Evolutionary conservation across 2,329 filamentous ascomycete species (phyloP), one percentile per base, ranked within the genome.

Genomic region (Cordyceps tenuipes): DNA sequence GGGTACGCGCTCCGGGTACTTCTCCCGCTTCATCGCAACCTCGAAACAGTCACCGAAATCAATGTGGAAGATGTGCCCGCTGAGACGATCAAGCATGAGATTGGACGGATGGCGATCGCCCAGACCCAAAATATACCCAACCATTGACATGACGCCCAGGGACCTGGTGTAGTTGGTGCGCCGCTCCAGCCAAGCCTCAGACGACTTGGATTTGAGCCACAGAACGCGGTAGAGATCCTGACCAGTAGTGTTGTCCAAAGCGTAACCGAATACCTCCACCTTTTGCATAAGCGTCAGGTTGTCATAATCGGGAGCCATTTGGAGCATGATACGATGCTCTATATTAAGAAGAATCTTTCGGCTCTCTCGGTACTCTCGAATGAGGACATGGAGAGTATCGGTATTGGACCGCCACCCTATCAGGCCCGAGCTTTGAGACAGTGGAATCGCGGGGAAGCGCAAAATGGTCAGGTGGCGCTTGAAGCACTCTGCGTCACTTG

Each of bases 21-120:
- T 99, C 75, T 99, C 95, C 66, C 95, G 89, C 77, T 99, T 95
- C 92, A 97, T 99, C 29, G 95, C 94, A 57, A 99, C 91, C 74
- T 99, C 94, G 76, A 99, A 99, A 73, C 94, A 99, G 76, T 99
- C 94, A 67, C 94, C 95, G 69, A 99, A 99, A 78, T 99, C 94
- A 67, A 99, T 97, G 72, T 99, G 94, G 65, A 99, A 88, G 64
- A 99, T 94, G 78, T 96, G 96, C 70, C 94, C 94, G 1, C 93
- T 97, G 63, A 95, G 86, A 44, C 91, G 88, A 73, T 99, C 94
- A 46, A 99, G 87, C 88, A 99, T 95, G 69, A 99, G 77, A 73
- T 99, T 99, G 62, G 91, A 97, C 43, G 95, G 95, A 75, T 99
- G 94, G 52, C 95, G 87, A 76, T 99, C 94, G 59, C 94, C 94